Conservation (phyloP, 345 rosid genomes). For the Anastatica hierochuntica region DNA sequence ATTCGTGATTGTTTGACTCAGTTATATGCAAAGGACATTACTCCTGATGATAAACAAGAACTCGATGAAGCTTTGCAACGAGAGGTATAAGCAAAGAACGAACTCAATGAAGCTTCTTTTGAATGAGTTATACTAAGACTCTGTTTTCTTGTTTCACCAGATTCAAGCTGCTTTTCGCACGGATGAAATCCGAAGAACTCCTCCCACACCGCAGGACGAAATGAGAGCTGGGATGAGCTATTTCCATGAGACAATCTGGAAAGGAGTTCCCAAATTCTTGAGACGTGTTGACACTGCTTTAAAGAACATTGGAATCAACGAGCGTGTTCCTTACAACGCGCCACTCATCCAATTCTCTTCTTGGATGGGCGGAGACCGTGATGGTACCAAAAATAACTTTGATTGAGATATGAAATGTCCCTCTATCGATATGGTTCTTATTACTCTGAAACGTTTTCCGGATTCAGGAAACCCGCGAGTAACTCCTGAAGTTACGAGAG, state of each 20-base stretch:
- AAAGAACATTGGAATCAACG: slow-evolving; percentile 82
- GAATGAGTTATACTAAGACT: neutral
- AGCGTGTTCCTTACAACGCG: no score
- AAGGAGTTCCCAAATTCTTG: slow-evolving; percentile 93
- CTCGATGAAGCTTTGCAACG: slow-evolving; percentile 96
- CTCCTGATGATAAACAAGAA: slow-evolving; percentile 97
- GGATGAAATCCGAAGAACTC: slow-evolving; percentile 90
- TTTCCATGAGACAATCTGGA: no score
- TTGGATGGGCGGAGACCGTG: slow-evolving; percentile 99
- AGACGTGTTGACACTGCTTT: slow-evolving; percentile 94
- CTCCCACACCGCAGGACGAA: slow-evolving; percentile 98
- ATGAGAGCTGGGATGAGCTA: no score
- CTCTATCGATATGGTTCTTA: neutral
- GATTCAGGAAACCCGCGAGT: slow-evolving; percentile 90
- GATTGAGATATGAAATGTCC: no score
- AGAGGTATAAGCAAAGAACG: slow-evolving; percentile 42
- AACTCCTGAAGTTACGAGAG: slow-evolving; percentile 97
- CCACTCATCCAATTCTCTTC: slow-evolving; percentile 97
- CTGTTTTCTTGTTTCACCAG: slow-evolving; percentile 27
- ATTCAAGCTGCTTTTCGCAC: slow-evolving; percentile 99
- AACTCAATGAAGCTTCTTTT: neutral
- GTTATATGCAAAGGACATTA: slow-evolving; percentile 85
- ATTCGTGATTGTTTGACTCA: slow-evolving; percentile 80
- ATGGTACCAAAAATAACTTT: no score
- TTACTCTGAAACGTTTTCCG: neutral